Conservation (phyloP, 345 rosid species). For the Excoecaria cochinchinensis region DNA sequence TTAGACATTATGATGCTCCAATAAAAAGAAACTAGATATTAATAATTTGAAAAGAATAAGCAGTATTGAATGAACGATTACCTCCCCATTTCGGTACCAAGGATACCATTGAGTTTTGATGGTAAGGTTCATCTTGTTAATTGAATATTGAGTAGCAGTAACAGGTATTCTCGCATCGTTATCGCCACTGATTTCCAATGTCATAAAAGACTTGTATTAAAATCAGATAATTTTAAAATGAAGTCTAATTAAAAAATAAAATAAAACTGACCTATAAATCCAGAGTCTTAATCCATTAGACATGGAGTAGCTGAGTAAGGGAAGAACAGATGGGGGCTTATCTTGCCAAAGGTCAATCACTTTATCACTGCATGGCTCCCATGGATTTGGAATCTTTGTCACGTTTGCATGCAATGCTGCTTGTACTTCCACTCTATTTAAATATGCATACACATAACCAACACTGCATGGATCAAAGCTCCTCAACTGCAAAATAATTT, state of each 20-base stretch:
- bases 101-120: slow-evolving; percentile 63
- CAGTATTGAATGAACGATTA: too few species aligned
- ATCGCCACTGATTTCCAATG: slow-evolving; percentile 58
- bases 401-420: slow-evolving; percentile 76
- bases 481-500: slow-evolving; percentile 29
- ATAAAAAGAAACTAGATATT: too few species aligned
- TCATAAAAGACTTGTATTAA: not conserved
- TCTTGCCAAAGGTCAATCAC: slow-evolving; percentile 48
- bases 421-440: slow-evolving; percentile 72
- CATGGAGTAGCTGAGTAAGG: slow-evolving; percentile 54
- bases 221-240: too few species aligned
- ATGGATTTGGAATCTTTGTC: slow-evolving; percentile 54
- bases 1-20: too few species aligned
- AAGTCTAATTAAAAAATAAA: too few species aligned
- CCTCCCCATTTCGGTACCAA: slow-evolving; percentile 41
- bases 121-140: slow-evolving; percentile 54
- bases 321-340: slow-evolving; percentile 62
- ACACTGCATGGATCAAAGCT: slow-evolving; percentile 70
- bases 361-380: slow-evolving; percentile 69
- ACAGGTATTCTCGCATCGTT: slow-evolving; percentile 77
- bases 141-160: slow-evolving; percentile 67
- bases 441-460: slow-evolving; percentile 55
- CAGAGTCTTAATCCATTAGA: slow-evolving; percentile 53
- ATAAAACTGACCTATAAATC: slow-evolving; percentile 52
- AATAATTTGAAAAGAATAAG: too few species aligned